These are phyloP conservation scores for Phylloporus scabripes DNA, from an alignment of 768 basidiomycete genomes.

Conservation along the genomic window DNA sequence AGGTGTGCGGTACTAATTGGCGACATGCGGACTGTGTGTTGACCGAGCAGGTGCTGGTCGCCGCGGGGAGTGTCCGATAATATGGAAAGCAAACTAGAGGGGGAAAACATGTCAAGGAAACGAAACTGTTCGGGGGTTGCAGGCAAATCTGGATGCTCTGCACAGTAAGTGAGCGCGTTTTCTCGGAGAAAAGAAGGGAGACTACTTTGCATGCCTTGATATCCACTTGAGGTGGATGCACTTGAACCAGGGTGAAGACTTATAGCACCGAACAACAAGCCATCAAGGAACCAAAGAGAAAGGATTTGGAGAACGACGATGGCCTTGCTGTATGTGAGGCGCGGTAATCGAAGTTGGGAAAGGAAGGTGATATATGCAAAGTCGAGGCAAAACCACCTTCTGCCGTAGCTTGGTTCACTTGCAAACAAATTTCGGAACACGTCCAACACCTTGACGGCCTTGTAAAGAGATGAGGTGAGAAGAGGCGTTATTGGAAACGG, in stretches of 20 bases:
- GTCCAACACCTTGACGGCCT: conserved; percentile 78
- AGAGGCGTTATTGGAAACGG: rapidly evolving
- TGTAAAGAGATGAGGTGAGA: conserved; percentile 2
- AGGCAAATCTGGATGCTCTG: conserved; percentile 34
- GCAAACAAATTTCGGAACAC: conserved; percentile 51
- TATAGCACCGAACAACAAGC: conserved; percentile 67
- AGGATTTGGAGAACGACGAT: conserved; percentile 59
- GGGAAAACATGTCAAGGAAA: conserved; percentile 44
- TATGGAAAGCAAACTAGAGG: conserved; percentile 46
- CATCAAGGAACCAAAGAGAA: conserved; percentile 58
- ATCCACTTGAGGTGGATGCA: conserved; percentile 5
- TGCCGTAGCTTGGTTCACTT: conserved; percentile 41
- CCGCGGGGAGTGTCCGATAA: conserved; percentile 32
- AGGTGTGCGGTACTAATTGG: conserved; percentile 91
- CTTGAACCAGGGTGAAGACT: conserved; percentile 45
- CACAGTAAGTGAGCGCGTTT: conserved; percentile 5
- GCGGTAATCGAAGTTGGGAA: conserved; percentile 65
- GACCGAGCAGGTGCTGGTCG: conserved; percentile 68
- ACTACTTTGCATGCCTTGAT: conserved; percentile 32
- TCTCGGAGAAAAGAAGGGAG: background rate
- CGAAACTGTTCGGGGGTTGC: conserved; percentile 43
- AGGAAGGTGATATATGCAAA: conserved; percentile 53
- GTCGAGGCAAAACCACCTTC: conserved; percentile 73
- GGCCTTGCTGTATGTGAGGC: conserved; percentile 61
- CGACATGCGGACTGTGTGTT: conserved; percentile 89